These are phyloP conservation scores for Ascochyta viciae-villosae DNA, from an alignment of 2,329 filamentous ascomycete species.

Conservation along the genomic window DNA sequence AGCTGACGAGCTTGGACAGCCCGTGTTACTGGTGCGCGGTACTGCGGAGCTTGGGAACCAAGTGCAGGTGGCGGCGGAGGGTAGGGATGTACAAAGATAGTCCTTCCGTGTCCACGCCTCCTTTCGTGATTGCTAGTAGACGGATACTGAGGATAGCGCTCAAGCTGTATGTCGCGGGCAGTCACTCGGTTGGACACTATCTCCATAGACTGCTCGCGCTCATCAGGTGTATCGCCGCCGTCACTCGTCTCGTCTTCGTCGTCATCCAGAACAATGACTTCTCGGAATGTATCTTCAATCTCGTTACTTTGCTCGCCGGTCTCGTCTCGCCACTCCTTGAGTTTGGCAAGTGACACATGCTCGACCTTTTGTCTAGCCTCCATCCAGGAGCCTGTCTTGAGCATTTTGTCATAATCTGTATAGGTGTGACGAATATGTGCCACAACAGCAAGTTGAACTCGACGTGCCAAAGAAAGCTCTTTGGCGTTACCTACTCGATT, in stretches of 20 bases:
- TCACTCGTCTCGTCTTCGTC: constrained; percentile 59
- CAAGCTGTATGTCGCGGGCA: constrained; percentile 41
- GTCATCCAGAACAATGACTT: constrained; percentile 69
- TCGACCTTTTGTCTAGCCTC: constrained; percentile 64
- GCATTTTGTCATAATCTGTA: constrained; percentile 67
- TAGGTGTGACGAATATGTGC: constrained; percentile 69
- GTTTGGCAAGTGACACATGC: constrained; percentile 60
- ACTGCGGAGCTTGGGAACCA: constrained; percentile 15
- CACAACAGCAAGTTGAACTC: constrained; percentile 67
- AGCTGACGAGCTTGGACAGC: constrained; percentile 12
- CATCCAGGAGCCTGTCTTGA: constrained; percentile 60
- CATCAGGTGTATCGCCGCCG: constrained; percentile 36
- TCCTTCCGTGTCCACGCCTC: constrained; percentile 29
- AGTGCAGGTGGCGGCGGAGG: constrained; percentile 17
- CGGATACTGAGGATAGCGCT: constrained; percentile 25
- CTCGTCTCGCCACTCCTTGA: constrained; percentile 70
- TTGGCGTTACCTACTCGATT: constrained; percentile 64
- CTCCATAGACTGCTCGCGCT: constrained; percentile 42
- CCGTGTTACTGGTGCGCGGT: constrained; percentile 14
- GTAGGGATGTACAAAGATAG: constrained; percentile 31
- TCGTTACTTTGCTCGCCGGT: constrained; percentile 58
- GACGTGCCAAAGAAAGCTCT: constrained; percentile 61
- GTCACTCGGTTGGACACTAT: constrained; percentile 43
- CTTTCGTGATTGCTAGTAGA: constrained; percentile 21
- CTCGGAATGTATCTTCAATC: constrained; percentile 67